Conservation (phyloP, 1,284 basidiomycete species). For the Blastosporella zonata region DNA sequence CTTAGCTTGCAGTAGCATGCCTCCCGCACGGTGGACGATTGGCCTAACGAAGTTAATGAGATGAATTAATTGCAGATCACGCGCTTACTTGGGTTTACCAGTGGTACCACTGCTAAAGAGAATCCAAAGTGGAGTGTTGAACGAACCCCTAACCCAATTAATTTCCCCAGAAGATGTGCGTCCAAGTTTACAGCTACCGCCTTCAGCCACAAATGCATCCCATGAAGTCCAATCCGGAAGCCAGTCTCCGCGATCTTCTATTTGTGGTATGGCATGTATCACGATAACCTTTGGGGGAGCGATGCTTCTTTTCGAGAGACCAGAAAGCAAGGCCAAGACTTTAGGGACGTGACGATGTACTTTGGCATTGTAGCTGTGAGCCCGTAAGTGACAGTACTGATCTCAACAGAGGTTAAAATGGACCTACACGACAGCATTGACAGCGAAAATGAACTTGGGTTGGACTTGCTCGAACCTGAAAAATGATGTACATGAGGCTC, state of each 20-base stretch:
- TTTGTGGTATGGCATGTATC: slow-evolving; percentile 42
- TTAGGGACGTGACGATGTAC: slow-evolving; percentile 70
- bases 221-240: slow-evolving; percentile 49
- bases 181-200: slow-evolving; percentile 44
- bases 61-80: slow-evolving; percentile 9
- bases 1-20: slow-evolving; percentile 81
- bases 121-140: slow-evolving; percentile 87
- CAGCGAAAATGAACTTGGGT: slow-evolving; percentile 70
- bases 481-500: slow-evolving; percentile 3
- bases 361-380: slow-evolving; percentile 64
- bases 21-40: slow-evolving; percentile 83
- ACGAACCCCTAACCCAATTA: slow-evolving; percentile 57
- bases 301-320: slow-evolving; percentile 38
- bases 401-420: slow-evolving; percentile 5
- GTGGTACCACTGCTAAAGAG: slow-evolving; percentile 87
- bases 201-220: slow-evolving; percentile 53
- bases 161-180: slow-evolving; percentile 51
- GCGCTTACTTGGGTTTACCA: slow-evolving; percentile 60
- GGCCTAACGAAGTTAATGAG: slow-evolving; percentile 44
- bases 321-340: slow-evolving; percentile 52
- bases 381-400: slow-evolving; percentile 1
- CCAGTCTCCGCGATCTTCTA: slow-evolving; percentile 33
- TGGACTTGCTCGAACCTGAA: slow-evolving; percentile 70
- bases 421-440: slow-evolving; percentile 64
- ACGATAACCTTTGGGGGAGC: slow-evolving; percentile 56